These are phyloP conservation scores for Fimicolochytrium jonesii DNA, from an alignment of 192 early-diverging fungal genomes.

Conservation along the genomic window DNA sequence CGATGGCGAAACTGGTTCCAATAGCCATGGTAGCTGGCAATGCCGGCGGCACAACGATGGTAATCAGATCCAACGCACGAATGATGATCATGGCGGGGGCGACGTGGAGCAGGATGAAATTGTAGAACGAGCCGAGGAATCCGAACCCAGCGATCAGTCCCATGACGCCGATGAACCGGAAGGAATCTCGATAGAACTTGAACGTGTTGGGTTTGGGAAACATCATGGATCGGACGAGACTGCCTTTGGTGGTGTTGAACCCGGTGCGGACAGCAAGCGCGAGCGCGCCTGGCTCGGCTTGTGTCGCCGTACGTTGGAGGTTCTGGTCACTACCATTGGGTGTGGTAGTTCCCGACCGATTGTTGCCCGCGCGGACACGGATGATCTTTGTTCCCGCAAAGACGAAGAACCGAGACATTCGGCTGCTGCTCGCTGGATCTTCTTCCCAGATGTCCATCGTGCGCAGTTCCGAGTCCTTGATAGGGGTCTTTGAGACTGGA, in stretches of 20 bases:
- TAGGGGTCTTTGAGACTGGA: conserved; percentile 86
- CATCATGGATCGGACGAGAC: conserved; percentile 89
- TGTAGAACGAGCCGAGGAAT: conserved; percentile 80
- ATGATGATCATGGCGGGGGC: conserved; percentile 67
- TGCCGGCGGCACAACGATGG: conserved; percentile 95
- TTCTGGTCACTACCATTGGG: conserved; percentile 32
- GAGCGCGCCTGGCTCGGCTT: conserved; percentile 47
- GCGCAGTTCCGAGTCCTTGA: conserved; percentile 58
- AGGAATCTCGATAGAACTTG: conserved; percentile 96
- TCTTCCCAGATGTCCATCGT: conserved; percentile 60
- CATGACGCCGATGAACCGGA: conserved; percentile 92
- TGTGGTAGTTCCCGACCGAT: conserved; percentile 21
- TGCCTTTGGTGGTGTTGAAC: conserved; percentile 96
- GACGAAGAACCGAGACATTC: conserved; percentile 80
- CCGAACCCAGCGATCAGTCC: conserved; percentile 77
- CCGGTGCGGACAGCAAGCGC: conserved; percentile 90
- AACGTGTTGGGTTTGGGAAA: conserved; percentile 96
- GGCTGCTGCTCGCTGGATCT: conserved; percentile 65
- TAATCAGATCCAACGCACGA: conserved; percentile 93
- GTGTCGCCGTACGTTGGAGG: not conserved
- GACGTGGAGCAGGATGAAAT: conserved; percentile 81
- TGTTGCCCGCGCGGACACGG: conserved; percentile 55
- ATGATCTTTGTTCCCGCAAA: conserved; percentile 93
- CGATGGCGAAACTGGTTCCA: conserved; percentile 93
- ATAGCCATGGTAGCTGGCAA: conserved; percentile 97